Evolutionary conservation across 768 basidiomycete genomes (phyloP), one percentile per base, ranked within the genome.

Genomic region (Boletus rex-veris): DNA sequence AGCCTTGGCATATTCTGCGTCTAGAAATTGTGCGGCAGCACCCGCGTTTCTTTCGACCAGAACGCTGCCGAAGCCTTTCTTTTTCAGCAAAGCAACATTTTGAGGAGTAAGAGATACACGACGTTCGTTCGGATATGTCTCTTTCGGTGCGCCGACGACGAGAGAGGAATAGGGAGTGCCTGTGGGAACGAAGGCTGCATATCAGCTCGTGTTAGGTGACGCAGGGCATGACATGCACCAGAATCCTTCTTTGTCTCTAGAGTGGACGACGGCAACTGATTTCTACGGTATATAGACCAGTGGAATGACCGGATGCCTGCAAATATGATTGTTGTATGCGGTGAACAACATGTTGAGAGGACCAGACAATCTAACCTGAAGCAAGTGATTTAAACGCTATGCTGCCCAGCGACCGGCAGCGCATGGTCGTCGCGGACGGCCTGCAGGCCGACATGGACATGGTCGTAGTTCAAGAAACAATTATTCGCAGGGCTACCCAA

Each of bases 91-190:
- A 4, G 83, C 75, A 5, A 83, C 83, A 64, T 92, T 92, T 64
- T 86, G 81, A 5, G 92, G 92, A 0, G 92, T 90, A 7, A 94
- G 72, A 37, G 90, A 80, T 41, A 93, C 90, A 48, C 92, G 83
- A 45, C 85, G 79, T 67, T 94, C 92, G 57, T 85, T 81, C 4
- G 86, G 85, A 64, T 81, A 92, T 40, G 80, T 77, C 71, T 94
- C 92, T 49, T 78, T 78, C 12, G 91, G 90, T 16, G 90, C 80
- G 24, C 92, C 92, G 52, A 94, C 77, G 8, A 79, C 82, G 36
- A 94, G 75, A 18, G 82, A 79, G 3, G 87, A 79, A 69, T 92
- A 94, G 35, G 88, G 85, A 57, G 63, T 71, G 26, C 81, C 82
- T 80, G 61, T n/a, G 46, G 52, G 31, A 43, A 50, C 37, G 35